Percentiles rank a stretch among this genome's conserved stretches.
phyloP scores from a whole-genome alignment of 1,139 yeast genomes.

The Martiniozyma asiatica region DNA sequence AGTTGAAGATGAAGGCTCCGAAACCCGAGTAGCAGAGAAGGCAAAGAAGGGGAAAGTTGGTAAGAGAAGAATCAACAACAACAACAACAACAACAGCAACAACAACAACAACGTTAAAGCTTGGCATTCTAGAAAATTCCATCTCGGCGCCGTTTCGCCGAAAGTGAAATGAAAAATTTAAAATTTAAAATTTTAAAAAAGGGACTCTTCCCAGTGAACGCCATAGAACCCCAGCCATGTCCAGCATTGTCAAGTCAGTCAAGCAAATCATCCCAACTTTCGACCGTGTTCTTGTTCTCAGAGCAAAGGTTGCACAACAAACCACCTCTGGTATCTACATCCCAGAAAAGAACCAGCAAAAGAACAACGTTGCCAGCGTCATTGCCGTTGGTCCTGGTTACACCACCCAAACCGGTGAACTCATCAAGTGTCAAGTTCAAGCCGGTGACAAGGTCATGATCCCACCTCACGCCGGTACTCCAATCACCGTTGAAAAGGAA shows the following conservation, averaged over 20 bases:
- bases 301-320: slow-evolving; percentile 74
- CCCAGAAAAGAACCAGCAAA: slow-evolving; percentile 94
- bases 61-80: too few relatives aligned
- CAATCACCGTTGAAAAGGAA: slow-evolving; percentile 76
- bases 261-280: slow-evolving; percentile 82
- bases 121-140: too few relatives aligned
- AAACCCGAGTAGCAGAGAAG: too few relatives aligned
- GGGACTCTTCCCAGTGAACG: too few relatives aligned
- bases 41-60: too few relatives aligned
- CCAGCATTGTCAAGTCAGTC: slow-evolving; percentile 66
- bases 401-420: slow-evolving; percentile 55
- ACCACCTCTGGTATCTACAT: slow-evolving; percentile 92
- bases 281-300: slow-evolving; percentile 88
- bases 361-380: slow-evolving; percentile 74
- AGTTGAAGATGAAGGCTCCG: too few relatives aligned
- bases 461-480: slow-evolving; percentile 65
- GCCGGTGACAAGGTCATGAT: slow-evolving; percentile 90
- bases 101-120: too few relatives aligned
- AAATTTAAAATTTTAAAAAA: too few relatives aligned
- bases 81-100: too few relatives aligned
- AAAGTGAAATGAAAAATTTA: too few relatives aligned
- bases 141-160: too few relatives aligned
- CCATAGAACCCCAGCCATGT: too few relatives aligned
- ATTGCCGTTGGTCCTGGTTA: slow-evolving; percentile 79
- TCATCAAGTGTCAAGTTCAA: slow-evolving; percentile 60